Evolutionary conservation across 345 rosid species (phyloP).

Genomic region (Moricandia moricandioides): DNA sequence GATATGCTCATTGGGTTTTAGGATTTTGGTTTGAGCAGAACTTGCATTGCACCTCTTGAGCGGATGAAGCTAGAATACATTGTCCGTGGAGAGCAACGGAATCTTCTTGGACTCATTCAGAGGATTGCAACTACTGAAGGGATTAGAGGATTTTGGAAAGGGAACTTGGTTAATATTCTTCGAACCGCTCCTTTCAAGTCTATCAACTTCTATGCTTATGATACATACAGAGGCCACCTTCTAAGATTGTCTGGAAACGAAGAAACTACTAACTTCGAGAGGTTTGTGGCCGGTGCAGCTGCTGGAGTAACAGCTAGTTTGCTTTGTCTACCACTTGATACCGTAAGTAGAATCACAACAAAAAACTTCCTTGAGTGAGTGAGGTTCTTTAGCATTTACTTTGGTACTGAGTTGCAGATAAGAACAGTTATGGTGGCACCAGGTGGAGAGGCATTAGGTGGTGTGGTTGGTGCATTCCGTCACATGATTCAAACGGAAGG

Average conservation of each 20-base stretch:
- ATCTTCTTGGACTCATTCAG: conserved; percentile 48
- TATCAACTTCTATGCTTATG: conserved; percentile 66
- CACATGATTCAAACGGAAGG: conserved; percentile 68
- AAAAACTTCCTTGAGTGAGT: too few species aligned
- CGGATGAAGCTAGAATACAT: conserved; percentile 79
- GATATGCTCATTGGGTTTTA: too few species aligned
- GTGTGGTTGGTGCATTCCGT: conserved; percentile 61
- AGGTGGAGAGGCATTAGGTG: conserved; percentile 74
- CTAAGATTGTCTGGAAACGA: conserved; percentile 52
- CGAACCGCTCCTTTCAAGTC: conserved; percentile 80
- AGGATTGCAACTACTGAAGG: conserved; percentile 62
- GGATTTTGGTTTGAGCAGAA: conserved; percentile 37
- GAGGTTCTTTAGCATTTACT: too few species aligned
- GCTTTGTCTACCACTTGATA: conserved; percentile 73
- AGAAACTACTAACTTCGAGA: conserved; percentile 65
- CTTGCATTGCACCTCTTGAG: conserved; percentile 75
- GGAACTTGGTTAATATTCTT: conserved; percentile 67
- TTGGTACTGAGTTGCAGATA: conserved; percentile 21
- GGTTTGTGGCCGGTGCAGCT: conserved; percentile 74
- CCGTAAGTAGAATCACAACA: background rate
- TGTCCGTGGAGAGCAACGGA: conserved; percentile 62
- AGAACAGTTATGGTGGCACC: conserved; percentile 74
- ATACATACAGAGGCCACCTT: conserved; percentile 67
- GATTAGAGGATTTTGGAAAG: conserved; percentile 70
- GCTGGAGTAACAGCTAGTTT: conserved; percentile 72